Base-by-base conservation (phyloP, 805 yeast species). In the Naumovozyma castellii region DNA sequence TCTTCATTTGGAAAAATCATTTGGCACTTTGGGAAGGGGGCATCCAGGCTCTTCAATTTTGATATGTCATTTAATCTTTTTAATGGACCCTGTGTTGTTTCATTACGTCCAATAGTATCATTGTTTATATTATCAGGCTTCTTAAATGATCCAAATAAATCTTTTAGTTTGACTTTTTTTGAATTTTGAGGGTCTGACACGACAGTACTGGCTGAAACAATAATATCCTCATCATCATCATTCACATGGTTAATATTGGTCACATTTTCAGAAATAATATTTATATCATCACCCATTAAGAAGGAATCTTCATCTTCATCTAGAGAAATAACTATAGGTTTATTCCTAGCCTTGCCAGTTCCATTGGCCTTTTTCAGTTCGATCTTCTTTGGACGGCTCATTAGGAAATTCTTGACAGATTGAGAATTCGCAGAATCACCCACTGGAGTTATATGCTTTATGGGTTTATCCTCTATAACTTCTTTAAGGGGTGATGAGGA, bases 151-250 rank as follows among this genome's bases (percentile, higher is more conserved):
- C 37, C 39, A 29, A 57, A 51, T 2, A 57, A 39, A 31, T 54
- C 46, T 34, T 49, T 53, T 12, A 57, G 42, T 12, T 46, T 47
- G 1, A 60, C 50, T 28, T 41, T 54, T 42, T 53, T 57, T 18
- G 43, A 43, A 35, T 43, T 47, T 1, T 43, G 20, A 2, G 56
- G 54, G 13, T 38, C 38, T 5, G 41, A 12, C 8, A 29, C 5
- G 8, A 29, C 5, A 5, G 32, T 29, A 13, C 15, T 29, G 13
- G 32, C 8, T 9, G 32, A 29, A 9, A n/a, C 13, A 9, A 29
- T 29, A 5, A 29, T 29, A 9, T 12, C 12, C 8, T 22, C 28
- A 22, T 22, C 28, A n/a, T n/a, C 27, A 22, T 22, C 27, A 29
- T 29, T 25, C 6, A 45, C 33, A 32, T 43, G 41, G 13, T 38